Conservation (phyloP, 2,329 filamentous ascomycete genomes). For the Chaetomiaceae sp. region DNA sequence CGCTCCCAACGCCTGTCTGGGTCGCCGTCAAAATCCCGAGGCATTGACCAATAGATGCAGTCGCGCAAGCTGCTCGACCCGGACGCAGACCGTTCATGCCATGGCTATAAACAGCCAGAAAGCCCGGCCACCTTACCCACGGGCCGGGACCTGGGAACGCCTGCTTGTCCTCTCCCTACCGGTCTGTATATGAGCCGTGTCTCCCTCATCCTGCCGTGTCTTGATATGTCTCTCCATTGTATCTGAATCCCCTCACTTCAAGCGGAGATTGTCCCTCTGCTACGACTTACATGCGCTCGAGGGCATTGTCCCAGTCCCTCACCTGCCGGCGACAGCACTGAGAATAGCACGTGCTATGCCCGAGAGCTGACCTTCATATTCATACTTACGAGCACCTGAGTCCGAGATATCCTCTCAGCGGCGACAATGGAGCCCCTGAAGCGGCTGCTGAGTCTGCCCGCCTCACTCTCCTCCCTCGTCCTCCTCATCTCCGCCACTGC, state of each 20-base stretch:
- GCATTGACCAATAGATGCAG: slow-evolving; percentile 24
- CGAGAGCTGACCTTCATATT: neutral
- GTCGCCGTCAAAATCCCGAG: slow-evolving; percentile 3
- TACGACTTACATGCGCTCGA: neutral
- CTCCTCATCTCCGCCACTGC: slow-evolving; percentile 17
- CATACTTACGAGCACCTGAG: neutral
- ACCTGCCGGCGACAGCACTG: no score
- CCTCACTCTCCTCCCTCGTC: slow-evolving; percentile 17
- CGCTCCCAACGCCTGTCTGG: slow-evolving; percentile 9
- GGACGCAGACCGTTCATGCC: slow-evolving; percentile 1
- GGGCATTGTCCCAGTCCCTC: no score
- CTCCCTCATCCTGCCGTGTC: neutral
- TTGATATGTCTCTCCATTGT: no score
- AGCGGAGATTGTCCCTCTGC: neutral
- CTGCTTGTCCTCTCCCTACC: neutral
- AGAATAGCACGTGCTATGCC: no score
- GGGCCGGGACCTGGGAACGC: slow-evolving; percentile 3
- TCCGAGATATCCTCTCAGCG: neutral
- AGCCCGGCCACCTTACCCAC: slow-evolving; percentile 8
- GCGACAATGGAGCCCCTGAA: slow-evolving; percentile 10
- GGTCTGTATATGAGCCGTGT: slow-evolving; percentile 3
- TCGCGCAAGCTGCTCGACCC: neutral
- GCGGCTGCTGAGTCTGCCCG: slow-evolving; percentile 5
- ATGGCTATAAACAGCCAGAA: slow-evolving; percentile 11
- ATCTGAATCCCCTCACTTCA: neutral